A percentile compares a stretch with the other conserved stretches of the same genome.
phyloP scores from a whole-genome alignment of 106 monocot species.

The Posidonia australis region DNA sequence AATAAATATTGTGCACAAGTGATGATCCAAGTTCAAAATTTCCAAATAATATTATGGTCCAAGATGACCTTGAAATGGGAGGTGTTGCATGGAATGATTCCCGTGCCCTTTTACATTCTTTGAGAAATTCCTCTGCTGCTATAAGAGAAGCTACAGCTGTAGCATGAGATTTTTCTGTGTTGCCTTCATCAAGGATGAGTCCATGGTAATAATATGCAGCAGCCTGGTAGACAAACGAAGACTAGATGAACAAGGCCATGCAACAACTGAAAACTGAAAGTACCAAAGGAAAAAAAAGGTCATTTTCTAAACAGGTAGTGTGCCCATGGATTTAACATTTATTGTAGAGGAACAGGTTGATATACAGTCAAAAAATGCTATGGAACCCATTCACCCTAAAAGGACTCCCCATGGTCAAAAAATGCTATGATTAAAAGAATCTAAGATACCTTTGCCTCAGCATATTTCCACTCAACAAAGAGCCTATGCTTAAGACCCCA shows the following conservation, averaged over 20 bases:
- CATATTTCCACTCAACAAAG: slow-evolving; percentile 55
- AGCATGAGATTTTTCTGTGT: slow-evolving; percentile 60
- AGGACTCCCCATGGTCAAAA: background rate
- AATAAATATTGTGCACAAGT: background rate
- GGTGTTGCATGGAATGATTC: slow-evolving; percentile 41
- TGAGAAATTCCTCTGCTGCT: slow-evolving; percentile 55
- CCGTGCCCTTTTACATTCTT: slow-evolving; percentile 48
- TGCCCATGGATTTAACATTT: background rate
- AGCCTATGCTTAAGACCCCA: slow-evolving; percentile 45
- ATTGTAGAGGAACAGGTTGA: background rate
- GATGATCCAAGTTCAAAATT: background rate
- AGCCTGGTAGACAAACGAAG: slow-evolving; percentile 25
- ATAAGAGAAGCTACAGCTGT: slow-evolving; percentile 49
- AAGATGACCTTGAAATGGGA: slow-evolving; percentile 50
- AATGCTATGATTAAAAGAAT: background rate
- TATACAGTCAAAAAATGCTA: background rate
- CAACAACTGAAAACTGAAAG: background rate
- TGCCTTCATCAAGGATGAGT: slow-evolving; percentile 53
- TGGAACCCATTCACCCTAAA: background rate
- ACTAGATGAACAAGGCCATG: background rate
- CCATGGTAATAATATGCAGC: slow-evolving; percentile 80
- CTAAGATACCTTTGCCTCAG: slow-evolving; percentile 50
- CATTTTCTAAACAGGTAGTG: background rate
- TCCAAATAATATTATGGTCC: background rate
- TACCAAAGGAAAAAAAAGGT: background rate